A percentile compares a stretch with the other conserved stretches of the same genome.
Conservation (phyloP, 2,329 filamentous ascomycete species). For the Phaeomoniella chlamydospora region DNA sequence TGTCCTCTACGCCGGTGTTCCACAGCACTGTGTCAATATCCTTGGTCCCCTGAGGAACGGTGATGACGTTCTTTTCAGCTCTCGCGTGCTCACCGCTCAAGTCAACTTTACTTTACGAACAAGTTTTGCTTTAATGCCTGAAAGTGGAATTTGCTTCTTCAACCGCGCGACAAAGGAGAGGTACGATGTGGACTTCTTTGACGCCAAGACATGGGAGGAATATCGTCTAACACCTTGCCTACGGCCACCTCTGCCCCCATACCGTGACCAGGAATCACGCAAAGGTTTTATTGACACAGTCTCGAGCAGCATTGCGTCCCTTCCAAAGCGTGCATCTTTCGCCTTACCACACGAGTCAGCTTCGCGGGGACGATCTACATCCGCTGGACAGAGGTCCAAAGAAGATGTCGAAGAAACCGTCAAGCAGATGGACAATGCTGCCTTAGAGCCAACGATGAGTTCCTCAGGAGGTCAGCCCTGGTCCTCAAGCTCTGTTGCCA, state of each 20-base stretch:
- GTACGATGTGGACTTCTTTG: conserved; percentile 74
- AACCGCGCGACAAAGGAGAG: conserved; percentile 67
- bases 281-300: conserved; percentile 18
- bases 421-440: conserved; percentile 5
- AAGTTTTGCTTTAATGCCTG: conserved; percentile 69
- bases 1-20: conserved; percentile 72
- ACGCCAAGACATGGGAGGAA: conserved; percentile 64
- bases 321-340: conserved; percentile 4
- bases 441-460: conserved; percentile 19
- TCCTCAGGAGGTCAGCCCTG: conserved; percentile 12
- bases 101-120: conserved; percentile 88
- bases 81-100: conserved; percentile 76
- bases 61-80: conserved; percentile 82
- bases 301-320: conserved; percentile 17
- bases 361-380: conserved; percentile 12
- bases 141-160: conserved; percentile 77
- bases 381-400: conserved; percentile 3
- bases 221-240: conserved; percentile 68
- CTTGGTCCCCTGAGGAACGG: conserved; percentile 79
- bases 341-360: conserved; percentile 16
- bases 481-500: conserved; percentile 12
- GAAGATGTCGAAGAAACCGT: conserved; percentile 7
- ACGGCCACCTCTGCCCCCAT: conserved; percentile 47
- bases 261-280: conserved; percentile 17
- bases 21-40: conserved; percentile 80